phyloP scores from a whole-genome alignment of 805 yeast genomes.

The Ogataea allantospora region DNA sequence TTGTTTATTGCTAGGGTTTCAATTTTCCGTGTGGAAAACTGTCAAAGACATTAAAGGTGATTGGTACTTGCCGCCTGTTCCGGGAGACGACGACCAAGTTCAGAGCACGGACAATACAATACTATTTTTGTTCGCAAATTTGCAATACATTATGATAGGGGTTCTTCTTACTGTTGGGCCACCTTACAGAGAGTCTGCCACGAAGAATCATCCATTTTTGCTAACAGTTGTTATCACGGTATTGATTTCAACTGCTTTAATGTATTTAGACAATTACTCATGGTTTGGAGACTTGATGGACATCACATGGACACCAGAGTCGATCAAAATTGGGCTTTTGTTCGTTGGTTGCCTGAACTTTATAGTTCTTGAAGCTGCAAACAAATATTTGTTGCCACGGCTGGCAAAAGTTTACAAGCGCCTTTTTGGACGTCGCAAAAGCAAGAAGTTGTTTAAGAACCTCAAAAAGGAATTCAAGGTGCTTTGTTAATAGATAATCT shows the following conservation, averaged over 20 bases:
- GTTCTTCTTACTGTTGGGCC: slow-evolving; percentile 86
- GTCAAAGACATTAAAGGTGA: slow-evolving; percentile 45
- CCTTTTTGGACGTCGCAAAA: slow-evolving; percentile 29
- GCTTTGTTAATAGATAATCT: slow-evolving; percentile 10
- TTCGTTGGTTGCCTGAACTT: slow-evolving; percentile 49
- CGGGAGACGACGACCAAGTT: slow-evolving; percentile 80
- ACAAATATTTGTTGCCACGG: slow-evolving; percentile 41
- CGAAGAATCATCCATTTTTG: slow-evolving; percentile 68
- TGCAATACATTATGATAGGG: slow-evolving; percentile 86
- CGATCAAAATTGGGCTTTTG: slow-evolving; percentile 53
- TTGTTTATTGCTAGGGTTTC: slow-evolving; percentile 59
- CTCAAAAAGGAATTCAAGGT: slow-evolving; percentile 29
- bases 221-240: slow-evolving; percentile 53
- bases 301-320: slow-evolving; percentile 55
- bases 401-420: slow-evolving; percentile 42
- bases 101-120: slow-evolving; percentile 88
- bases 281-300: slow-evolving; percentile 71
- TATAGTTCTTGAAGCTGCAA: slow-evolving; percentile 43
- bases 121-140: slow-evolving; percentile 74
- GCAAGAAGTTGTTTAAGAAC: slow-evolving; percentile 40
- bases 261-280: slow-evolving; percentile 51
- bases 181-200: slow-evolving; percentile 82
- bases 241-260: slow-evolving; percentile 49
- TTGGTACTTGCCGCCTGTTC: slow-evolving; percentile 82
- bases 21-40: slow-evolving; percentile 61